Evolutionary conservation across 768 basidiomycete genomes (phyloP).

Genomic region (Termitomyces sp.): DNA sequence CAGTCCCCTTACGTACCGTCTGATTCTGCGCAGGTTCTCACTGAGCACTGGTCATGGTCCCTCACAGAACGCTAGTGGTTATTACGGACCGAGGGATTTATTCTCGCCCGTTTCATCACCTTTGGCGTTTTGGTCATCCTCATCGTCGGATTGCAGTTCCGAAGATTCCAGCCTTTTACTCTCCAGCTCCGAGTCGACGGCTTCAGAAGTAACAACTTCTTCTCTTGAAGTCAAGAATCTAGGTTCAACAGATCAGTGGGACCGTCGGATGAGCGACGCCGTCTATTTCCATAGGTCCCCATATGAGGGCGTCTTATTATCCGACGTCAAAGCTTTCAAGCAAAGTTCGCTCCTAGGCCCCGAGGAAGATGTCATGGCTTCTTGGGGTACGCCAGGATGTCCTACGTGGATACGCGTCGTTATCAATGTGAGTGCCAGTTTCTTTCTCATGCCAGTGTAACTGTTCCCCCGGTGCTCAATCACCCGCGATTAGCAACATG

Average conservation of each 20-base stretch:
- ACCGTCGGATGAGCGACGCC: neutral
- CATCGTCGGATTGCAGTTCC: neutral
- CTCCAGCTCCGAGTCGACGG: neutral
- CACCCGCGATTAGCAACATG: conserved; percentile 2
- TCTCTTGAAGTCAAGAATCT: neutral
- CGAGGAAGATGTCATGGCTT: conserved; percentile 7
- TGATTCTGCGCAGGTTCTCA: neutral
- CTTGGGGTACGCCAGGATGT: conserved; percentile 5
- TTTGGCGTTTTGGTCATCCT: neutral
- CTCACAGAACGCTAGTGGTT: neutral
- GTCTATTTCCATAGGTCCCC: conserved; percentile 5
- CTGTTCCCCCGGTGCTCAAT: neutral
- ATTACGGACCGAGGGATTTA: neutral
- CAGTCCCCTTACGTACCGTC: neutral
- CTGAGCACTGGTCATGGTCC: too few species aligned
- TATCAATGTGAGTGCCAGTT: conserved; percentile 2
- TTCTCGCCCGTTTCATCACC: neutral
- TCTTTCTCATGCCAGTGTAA: neutral
- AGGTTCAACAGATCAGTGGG: neutral
- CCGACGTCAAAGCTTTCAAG: conserved; percentile 4
- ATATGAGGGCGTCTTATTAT: neutral
- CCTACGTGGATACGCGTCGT: conserved; percentile 7
- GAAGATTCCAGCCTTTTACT: neutral
- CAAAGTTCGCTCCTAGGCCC: neutral
- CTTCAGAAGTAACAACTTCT: neutral